phyloP scores from a whole-genome alignment of 2,329 filamentous ascomycete species.

The Alternaria dauci region DNA sequence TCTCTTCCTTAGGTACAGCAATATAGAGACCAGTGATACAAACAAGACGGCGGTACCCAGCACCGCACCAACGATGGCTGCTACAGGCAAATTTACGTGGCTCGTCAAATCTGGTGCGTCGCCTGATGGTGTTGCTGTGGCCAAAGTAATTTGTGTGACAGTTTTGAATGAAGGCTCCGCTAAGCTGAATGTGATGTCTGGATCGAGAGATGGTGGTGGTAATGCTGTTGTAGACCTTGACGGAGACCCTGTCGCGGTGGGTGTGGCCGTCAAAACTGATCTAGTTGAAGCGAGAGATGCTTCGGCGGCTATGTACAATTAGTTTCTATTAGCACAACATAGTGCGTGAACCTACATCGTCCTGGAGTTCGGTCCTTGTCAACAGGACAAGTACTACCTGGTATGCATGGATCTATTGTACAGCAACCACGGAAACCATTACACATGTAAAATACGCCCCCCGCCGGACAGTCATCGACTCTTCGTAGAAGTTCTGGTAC shows the following conservation, averaged over 20 bases:
- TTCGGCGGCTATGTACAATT: neutral
- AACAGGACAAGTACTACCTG: constrained; percentile 28
- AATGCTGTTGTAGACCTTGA: neutral
- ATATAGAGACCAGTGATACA: constrained; percentile 11
- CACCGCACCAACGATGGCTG: constrained; percentile 34
- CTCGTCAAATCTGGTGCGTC: neutral
- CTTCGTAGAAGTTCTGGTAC: constrained; percentile 9
- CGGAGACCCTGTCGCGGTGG: neutral
- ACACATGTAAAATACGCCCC: constrained; percentile 35
- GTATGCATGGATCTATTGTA: constrained; percentile 33
- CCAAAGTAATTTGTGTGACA: constrained; percentile 6
- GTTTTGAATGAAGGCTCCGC: constrained; percentile 4
- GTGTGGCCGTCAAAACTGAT: neutral
- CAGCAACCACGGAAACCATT: constrained; percentile 37
- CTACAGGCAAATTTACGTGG: constrained; percentile 13
- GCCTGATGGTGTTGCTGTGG: constrained; percentile 1
- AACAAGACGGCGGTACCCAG: constrained; percentile 31
- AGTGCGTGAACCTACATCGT: constrained; percentile 23
- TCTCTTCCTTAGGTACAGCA: constrained; percentile 23
- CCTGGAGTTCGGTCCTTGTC: constrained; percentile 29
- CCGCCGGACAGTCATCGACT: constrained; percentile 22
- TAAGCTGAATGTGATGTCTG: neutral
- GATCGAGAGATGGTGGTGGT: neutral
- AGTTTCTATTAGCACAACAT: neutral
- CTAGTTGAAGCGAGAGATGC: too few species aligned